These are phyloP conservation scores for Leccinum fibrillosum DNA, from an alignment of 768 basidiomycete species.

Conservation along the genomic window DNA sequence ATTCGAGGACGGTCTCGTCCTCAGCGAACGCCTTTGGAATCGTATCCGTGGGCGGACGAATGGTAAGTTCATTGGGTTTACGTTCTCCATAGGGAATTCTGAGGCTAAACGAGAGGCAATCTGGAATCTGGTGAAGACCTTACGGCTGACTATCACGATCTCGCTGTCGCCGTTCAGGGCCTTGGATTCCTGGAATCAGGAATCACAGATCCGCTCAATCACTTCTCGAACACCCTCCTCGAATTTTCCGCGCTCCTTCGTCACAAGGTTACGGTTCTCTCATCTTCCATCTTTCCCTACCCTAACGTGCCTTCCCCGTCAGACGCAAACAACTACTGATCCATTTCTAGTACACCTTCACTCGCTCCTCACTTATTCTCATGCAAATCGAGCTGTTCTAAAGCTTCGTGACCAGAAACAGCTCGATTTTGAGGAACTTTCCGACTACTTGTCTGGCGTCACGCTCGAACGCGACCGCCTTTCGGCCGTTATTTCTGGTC, in stretches of 20 bases:
- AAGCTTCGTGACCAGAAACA: conserved; percentile 98
- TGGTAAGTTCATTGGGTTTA: conserved; percentile 55
- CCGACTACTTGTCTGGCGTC: conserved; percentile 91
- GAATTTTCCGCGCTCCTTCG: conserved; percentile 91
- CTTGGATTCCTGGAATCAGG: conserved; percentile 97
- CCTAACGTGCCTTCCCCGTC: conserved; percentile 5
- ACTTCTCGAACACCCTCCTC: conserved; percentile 93
- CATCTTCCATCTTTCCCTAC: not conserved
- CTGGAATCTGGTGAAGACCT: conserved; percentile 88
- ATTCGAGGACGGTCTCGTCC: conserved; percentile 89
- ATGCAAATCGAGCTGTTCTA: conserved; percentile 90
- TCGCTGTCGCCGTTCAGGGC: conserved; percentile 94
- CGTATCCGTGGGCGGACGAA: conserved; percentile 78
- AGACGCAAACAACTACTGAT: conserved; percentile 91
- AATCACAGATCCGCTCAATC: conserved; percentile 95
- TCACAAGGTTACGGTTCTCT: conserved; percentile 57
- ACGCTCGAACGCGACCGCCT: conserved; percentile 91
- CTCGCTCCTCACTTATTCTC: conserved; percentile 89
- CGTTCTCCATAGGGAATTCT: conserved; percentile 46
- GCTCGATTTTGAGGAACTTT: conserved; percentile 96
- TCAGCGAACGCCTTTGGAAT: conserved; percentile 78
- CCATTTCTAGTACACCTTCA: conserved; percentile 90
- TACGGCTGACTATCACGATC: conserved; percentile 94
- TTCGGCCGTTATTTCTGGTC: conserved; percentile 85
- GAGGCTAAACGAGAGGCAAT: conserved; percentile 84